These are phyloP conservation scores for Williopsis jadinii DNA, from an alignment of 1,139 yeast species.

Conservation along the genomic window DNA sequence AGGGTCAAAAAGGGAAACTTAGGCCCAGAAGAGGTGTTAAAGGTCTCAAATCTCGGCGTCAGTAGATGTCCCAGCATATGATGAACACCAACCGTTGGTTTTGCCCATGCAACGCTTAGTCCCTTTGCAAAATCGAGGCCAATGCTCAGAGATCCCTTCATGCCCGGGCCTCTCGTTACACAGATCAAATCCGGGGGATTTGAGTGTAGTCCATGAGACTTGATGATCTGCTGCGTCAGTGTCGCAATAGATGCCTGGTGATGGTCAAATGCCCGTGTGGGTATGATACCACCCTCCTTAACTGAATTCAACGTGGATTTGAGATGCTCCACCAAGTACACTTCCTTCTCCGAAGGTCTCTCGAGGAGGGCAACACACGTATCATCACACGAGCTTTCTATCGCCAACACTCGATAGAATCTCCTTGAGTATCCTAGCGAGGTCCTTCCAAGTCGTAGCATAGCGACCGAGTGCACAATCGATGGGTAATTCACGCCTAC, in stretches of 20 bases:
- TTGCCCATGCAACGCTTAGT: constrained; percentile 65
- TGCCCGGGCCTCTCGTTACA: constrained; percentile 96
- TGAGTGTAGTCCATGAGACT: constrained; percentile 19
- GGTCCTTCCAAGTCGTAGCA: too few species aligned
- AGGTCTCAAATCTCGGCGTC: constrained; percentile 47
- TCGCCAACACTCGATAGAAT: constrained; percentile 64
- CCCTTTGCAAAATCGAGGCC: constrained; percentile 88
- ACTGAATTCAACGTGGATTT: constrained; percentile 64
- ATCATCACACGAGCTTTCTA: constrained; percentile 95
- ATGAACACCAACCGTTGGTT: constrained; percentile 83
- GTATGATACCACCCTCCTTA: constrained; percentile 77
- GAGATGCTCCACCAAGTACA: constrained; percentile 50
- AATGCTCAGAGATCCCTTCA: constrained; percentile 82
- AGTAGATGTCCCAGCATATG: constrained; percentile 94
- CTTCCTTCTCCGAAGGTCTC: constrained; percentile 31
- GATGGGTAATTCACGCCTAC: too few species aligned
- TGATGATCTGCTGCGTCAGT: constrained; percentile 33
- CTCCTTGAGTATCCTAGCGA: constrained; percentile 16
- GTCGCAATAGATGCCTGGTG: constrained; percentile 56
- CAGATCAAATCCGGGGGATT: constrained; percentile 68
- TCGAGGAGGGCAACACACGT: constrained; percentile 79
- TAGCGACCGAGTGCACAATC: background rate
- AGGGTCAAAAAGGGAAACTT: constrained; percentile 73
- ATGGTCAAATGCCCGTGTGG: constrained; percentile 76
- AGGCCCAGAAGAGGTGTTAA: constrained; percentile 37